Base-by-base conservation (phyloP, 768 basidiomycete species). In the Agaricus subrufescens region DNA sequence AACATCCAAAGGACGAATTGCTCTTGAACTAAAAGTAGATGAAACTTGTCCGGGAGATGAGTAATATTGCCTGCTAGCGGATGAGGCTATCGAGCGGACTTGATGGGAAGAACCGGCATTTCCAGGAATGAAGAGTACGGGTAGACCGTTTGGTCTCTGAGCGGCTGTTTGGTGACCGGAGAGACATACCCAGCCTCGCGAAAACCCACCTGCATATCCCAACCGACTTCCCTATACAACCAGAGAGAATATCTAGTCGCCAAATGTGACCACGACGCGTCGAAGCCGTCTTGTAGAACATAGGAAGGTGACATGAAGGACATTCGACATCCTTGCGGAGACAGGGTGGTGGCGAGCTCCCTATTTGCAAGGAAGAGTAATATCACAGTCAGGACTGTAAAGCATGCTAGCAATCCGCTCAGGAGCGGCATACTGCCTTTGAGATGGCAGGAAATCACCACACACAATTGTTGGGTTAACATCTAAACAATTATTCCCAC, bases 41-140 rank as follows among this genome's bases (percentile, higher is more conserved):
- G 86, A 76, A 39, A 83, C 68, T 23, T 75, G 67, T 58, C 78
- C 72, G 0, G 89, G 92, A 26, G 79, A 75, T 12, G 78, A 72
- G 65, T 82, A 91, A 66, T 82, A 94, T 62, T 95, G 92, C 50
- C 90, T 78, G 0, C 88, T 75, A 4, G 94, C 91, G 9, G 93
- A 94, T 11, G 92, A 94, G 3, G 96, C 96, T 62, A 98, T 94
- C 11, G 93, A 95, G 60, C 97, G 85, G 46, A 91, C 89, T 76
- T 98, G 97, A 61, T 84, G 86, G 34, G 89, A 94, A 2, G 92
- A 95, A 4, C 97, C 97, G 25, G 96, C 96, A 68, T 98, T 98
- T 7, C 97, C 97, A 1, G 97, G 97, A 43, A 98, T 88, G 73
- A 98, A 99, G 29, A 99, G 76, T 29, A 96, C 92, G n/a, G 97